phyloP scores from a whole-genome alignment of 2,329 filamentous ascomycete genomes.

The Aureobasidium uvarum region DNA sequence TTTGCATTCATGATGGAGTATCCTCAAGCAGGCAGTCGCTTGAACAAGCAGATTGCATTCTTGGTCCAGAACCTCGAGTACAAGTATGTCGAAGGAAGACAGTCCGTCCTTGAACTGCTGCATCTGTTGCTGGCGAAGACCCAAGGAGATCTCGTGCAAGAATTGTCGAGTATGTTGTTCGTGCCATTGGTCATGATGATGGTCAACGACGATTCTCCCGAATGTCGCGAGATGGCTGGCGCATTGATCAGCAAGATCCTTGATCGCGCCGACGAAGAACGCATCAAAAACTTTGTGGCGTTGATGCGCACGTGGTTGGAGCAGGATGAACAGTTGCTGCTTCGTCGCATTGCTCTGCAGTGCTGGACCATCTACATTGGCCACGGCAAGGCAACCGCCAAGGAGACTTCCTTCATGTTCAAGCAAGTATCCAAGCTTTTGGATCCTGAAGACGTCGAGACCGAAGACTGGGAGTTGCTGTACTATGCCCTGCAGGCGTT shows the following conservation, averaged over 20 bases:
- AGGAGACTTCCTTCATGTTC: conserved; percentile 63
- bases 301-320: conserved; percentile 71
- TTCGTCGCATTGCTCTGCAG: conserved; percentile 73
- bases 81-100: conserved; percentile 78
- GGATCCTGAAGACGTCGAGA: conserved; percentile 48
- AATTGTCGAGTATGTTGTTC: conserved; percentile 78
- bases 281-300: conserved; percentile 65
- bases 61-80: conserved; percentile 89
- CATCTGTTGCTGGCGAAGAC: conserved; percentile 85
- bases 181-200: conserved; percentile 81
- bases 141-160: conserved; percentile 75
- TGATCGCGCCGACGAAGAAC: conserved; percentile 70
- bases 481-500: conserved; percentile 71
- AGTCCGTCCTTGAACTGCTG: conserved; percentile 90
- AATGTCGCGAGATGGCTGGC: conserved; percentile 79
- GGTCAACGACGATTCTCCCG: conserved; percentile 81
- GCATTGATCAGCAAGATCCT: conserved; percentile 79
- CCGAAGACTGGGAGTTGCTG: conserved; percentile 68
- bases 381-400: conserved; percentile 59
- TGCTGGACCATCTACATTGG: conserved; percentile 83
- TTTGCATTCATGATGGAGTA: conserved; percentile 95
- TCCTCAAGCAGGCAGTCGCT: conserved; percentile 84
- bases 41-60: conserved; percentile 85
- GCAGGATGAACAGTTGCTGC: conserved; percentile 67
- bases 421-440: conserved; percentile 53